Evolutionary conservation across 164 flowering plant genomes (phyloP).

Genomic region (Tinospora cordifolia): DNA sequence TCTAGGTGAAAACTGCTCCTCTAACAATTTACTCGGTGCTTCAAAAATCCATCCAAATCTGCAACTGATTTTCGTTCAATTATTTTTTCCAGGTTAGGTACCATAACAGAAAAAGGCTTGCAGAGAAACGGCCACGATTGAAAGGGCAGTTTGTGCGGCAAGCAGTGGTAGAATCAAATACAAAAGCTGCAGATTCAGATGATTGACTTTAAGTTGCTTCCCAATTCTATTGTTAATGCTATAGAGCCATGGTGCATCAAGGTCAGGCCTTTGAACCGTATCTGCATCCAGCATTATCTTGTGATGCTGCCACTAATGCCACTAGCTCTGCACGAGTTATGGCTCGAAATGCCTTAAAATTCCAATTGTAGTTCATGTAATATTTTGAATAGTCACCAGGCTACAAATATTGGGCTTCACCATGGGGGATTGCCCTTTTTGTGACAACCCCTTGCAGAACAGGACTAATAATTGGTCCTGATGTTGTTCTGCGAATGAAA

Average conservation of each 20-base stretch:
- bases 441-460: neutral
- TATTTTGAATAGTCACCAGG: neutral
- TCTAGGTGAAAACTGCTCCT: neutral
- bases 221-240: neutral
- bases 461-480: neutral
- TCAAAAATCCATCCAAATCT: neutral
- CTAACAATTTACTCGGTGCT: neutral
- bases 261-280: neutral
- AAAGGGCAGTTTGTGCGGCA: conserved; percentile 53
- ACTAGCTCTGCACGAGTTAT: conserved; percentile 4
- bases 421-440: neutral
- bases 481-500: neutral
- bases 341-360: too few species aligned
- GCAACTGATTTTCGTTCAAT: conserved; percentile 7
- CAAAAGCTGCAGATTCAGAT: conserved; percentile 11
- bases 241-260: neutral
- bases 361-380: too few species aligned
- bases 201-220: conserved; percentile 4
- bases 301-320: conserved; percentile 7
- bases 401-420: neutral
- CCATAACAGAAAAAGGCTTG: conserved; percentile 50
- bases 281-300: neutral
- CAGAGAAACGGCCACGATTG: conserved; percentile 51
- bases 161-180: conserved; percentile 19
- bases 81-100: conserved; percentile 42